Base-by-base conservation (phyloP, 2,329 filamentous ascomycete species). In the Fusarium sp. region DNA sequence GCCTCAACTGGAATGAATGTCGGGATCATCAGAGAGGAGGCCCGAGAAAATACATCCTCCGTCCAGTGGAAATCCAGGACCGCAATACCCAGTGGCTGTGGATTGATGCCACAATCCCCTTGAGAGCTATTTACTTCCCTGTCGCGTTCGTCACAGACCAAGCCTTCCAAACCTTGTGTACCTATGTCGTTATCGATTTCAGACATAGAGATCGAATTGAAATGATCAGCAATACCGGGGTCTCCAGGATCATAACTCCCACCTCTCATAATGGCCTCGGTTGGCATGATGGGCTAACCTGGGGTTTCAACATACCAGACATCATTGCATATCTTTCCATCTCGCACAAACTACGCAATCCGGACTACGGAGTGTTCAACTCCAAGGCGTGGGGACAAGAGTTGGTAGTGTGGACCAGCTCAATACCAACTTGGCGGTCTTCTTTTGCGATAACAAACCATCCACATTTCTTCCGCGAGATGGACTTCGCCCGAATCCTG, bases 121-220 rank as follows among this genome's bases (percentile, higher is more conserved):
- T 70, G 0, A 59, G 67, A 25, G 65, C 67, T 0, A 46, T 70
- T 10, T 70, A 70, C 21, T 69, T 70, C 11, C 67, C 67, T 0
- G 60, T 70, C 3, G 2, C 30, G 0, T 28, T 40, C 0, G 43
- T 1, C 1, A 33, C 67, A 11, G 67, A 70, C 15, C 28, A 70
- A 4, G 67, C 65, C 0, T 69, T 70, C 4, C 11, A 15, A 0
- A 8, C 42, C 10, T 8, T 69, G 0, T 70, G 65, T 9, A 70
- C 67, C 5, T 70, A 70, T 2, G 67, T 37, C 5, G 60, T 70
- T 18, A 70, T 70, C 37, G 67, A 70, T 8, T 56, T 70, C 2
- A 60, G 42, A 28, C 66, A 69, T 6, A 47, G 58, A 3, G 6
- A 1, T 0, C 11, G n/a, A 2, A 2, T 57, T 8, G 2, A 28